Conservation (phyloP, 1,284 basidiomycete genomes). For the Cutaneotrichosporon daszewskae region DNA sequence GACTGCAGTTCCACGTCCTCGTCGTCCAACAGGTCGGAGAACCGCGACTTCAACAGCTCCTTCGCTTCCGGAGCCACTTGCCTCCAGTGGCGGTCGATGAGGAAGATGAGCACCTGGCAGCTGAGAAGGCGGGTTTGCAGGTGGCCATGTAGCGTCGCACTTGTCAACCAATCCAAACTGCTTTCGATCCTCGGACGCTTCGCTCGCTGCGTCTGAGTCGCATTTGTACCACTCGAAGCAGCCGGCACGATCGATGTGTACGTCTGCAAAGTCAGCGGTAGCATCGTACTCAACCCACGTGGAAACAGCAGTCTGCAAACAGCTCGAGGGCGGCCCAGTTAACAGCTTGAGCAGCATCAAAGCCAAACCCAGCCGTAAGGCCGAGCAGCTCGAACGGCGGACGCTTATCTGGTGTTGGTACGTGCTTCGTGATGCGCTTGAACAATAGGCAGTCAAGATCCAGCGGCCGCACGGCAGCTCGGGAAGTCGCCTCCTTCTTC, state of each 20-base stretch:
- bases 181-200: slow-evolving; percentile 51
- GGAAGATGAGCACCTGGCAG: slow-evolving; percentile 75
- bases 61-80: slow-evolving; percentile 57
- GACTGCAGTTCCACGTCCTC: slow-evolving; percentile 65
- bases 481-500: slow-evolving; percentile 58
- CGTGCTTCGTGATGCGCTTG: not conserved
- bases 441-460: slow-evolving; percentile 53
- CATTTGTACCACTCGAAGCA: too few species aligned
- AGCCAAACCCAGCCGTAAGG: slow-evolving; percentile 58
- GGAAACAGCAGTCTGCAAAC: slow-evolving; percentile 70
- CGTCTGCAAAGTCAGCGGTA: slow-evolving; percentile 1
- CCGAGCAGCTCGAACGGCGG: slow-evolving; percentile 25
- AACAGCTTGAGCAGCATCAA: slow-evolving; percentile 63
- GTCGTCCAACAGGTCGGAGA: slow-evolving; percentile 59
- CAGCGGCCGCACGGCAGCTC: slow-evolving; percentile 56
- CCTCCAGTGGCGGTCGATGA: slow-evolving; percentile 69
- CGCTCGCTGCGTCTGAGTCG: not conserved
- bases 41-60: slow-evolving; percentile 53
- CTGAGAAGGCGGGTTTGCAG: slow-evolving; percentile 50
- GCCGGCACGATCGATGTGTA: not conserved
- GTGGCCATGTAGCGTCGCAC: slow-evolving; percentile 50
- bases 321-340: slow-evolving; percentile 76
- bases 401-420: not conserved
- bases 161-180: slow-evolving; percentile 58
- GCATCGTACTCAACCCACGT: slow-evolving; percentile 49